Conservation (phyloP, 2,329 filamentous ascomycete species). For the Alternaria novae-zelandiae region DNA sequence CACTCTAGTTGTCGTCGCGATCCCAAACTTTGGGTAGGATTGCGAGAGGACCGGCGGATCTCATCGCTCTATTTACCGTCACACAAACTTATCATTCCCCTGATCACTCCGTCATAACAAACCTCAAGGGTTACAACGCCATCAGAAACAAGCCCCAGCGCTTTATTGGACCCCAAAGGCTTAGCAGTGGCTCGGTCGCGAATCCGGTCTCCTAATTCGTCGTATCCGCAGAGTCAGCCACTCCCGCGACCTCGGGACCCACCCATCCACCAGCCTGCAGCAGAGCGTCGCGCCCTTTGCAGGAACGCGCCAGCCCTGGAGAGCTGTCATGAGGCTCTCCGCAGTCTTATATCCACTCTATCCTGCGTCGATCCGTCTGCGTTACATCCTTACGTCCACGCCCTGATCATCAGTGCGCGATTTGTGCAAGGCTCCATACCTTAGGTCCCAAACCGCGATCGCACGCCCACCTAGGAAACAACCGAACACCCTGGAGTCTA, state of each 20-base stretch:
- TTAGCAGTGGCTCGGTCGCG: conserved; percentile 16
- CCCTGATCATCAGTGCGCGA: conserved; percentile 11
- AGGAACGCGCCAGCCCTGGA: conserved; percentile 6
- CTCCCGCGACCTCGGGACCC: conserved; percentile 36
- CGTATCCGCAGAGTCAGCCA: conserved; percentile 30
- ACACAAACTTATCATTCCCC: conserved; percentile 11
- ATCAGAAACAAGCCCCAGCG: conserved; percentile 5
- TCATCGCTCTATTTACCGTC: conserved; percentile 28
- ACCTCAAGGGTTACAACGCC: conserved; percentile 3
- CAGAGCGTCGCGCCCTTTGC: conserved; percentile 13
- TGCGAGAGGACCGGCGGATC: conserved; percentile 30
- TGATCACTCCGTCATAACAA: conserved; percentile 2
- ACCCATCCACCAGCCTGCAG: conserved; percentile 13
- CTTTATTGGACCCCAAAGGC: conserved; percentile 16
- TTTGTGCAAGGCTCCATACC: conserved; percentile 9
- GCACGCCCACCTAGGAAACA: too few species aligned
- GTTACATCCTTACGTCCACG: conserved; percentile 6
- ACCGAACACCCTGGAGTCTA: too few species aligned
- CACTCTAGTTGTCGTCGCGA: neutral
- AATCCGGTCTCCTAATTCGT: conserved; percentile 1
- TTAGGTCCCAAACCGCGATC: conserved; percentile 6
- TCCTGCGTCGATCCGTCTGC: conserved; percentile 18
- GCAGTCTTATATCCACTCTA: conserved; percentile 33
- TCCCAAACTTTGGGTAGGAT: conserved; percentile 6
- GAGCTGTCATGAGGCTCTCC: conserved; percentile 34